Conservation (phyloP, 805 yeast species). For the Metschnikowia amazonensis region DNA sequence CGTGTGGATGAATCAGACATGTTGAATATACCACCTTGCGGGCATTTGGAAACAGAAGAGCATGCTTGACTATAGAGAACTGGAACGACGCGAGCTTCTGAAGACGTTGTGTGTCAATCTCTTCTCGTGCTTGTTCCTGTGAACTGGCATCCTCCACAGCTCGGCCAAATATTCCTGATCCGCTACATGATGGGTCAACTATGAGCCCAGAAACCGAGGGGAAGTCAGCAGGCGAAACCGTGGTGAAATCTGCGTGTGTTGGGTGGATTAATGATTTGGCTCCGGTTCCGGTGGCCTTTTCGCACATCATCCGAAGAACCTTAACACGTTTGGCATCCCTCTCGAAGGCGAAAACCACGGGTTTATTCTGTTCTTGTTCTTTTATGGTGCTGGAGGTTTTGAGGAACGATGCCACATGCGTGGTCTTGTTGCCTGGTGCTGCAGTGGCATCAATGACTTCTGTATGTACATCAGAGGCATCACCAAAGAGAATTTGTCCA, state of each 20-base stretch:
- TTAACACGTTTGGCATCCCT: slow-evolving; percentile 71
- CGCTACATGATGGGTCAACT: slow-evolving; percentile 97
- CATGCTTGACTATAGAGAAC: slow-evolving; percentile 82
- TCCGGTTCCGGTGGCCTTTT: slow-evolving; percentile 49
- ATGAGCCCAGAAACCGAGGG: slow-evolving; percentile 71
- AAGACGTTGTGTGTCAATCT: slow-evolving; percentile 54
- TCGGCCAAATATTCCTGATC: slow-evolving; percentile 95
- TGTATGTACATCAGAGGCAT: slow-evolving; percentile 51
- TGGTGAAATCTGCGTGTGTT: slow-evolving; percentile 62
- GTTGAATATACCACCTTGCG: slow-evolving; percentile 85
- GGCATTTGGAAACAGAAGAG: slow-evolving; percentile 75
- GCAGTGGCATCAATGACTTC: slow-evolving; percentile 89
- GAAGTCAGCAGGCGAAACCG: slow-evolving; percentile 54
- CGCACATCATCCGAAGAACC: slow-evolving; percentile 71
- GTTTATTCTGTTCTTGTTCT: slow-evolving; percentile 4
- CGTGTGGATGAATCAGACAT: slow-evolving; percentile 90
- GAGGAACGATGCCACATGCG: slow-evolving; percentile 76
- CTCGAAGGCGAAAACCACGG: slow-evolving; percentile 78
- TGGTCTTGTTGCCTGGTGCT: slow-evolving; percentile 98
- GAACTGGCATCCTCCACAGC: slow-evolving; percentile 50
- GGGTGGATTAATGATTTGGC: slow-evolving; percentile 42
- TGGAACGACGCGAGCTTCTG: slow-evolving; percentile 81
- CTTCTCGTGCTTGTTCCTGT: slow-evolving; percentile 39
- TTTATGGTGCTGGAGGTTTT: slow-evolving; percentile 15
- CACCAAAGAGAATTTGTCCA: slow-evolving; percentile 63